Percentiles rank a stretch among this genome's conserved stretches.
These are phyloP conservation scores for Amoebophrya sp. DNA, from an alignment of 169 alveolate species.

Conservation along the genomic window DNA sequence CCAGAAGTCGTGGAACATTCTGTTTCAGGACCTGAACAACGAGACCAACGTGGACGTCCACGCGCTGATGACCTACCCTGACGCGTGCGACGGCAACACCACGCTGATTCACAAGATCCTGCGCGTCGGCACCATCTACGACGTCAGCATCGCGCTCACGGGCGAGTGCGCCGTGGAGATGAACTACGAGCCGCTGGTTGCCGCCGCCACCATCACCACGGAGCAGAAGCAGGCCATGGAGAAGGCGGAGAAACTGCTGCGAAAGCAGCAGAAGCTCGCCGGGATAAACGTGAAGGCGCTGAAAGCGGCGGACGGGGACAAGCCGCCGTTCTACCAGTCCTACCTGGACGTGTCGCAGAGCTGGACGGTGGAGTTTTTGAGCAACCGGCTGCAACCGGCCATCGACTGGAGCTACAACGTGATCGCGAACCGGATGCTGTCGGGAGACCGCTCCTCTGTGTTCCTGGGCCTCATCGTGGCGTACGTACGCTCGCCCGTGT, in stretches of 20 bases:
- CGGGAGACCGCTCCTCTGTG: neutral
- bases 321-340: neutral
- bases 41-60: constrained; percentile 1
- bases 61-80: neutral
- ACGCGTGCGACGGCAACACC: neutral
- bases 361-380: neutral
- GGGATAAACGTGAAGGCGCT: neutral
- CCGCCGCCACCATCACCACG: neutral
- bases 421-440: neutral
- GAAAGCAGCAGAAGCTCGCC: neutral
- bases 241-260: neutral
- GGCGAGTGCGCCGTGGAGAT: neutral
- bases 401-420: constrained; percentile 5
- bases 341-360: neutral
- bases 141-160: neutral
- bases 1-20: neutral
- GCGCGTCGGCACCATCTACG: neutral
- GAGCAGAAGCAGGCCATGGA: neutral
- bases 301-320: neutral
- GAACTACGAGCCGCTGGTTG: neutral
- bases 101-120: neutral
- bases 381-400: neutral
- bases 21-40: neutral
- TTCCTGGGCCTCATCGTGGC: neutral
- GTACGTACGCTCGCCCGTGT: neutral